Conservation (phyloP, 371 early-diverging fungal species). For the Nematocida major region DNA sequence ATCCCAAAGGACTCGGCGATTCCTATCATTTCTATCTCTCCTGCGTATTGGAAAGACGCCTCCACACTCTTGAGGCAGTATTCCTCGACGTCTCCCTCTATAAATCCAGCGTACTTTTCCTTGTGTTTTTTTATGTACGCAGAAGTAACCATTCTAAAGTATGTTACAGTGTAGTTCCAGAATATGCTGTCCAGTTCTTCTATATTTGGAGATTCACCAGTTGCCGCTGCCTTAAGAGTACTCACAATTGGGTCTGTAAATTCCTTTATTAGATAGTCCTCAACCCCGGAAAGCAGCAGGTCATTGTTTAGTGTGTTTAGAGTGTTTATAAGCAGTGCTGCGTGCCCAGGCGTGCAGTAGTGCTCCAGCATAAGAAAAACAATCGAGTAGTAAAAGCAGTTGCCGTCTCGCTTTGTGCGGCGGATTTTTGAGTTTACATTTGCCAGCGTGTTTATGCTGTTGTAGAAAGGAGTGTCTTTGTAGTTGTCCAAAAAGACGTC, state of each 20-base stretch:
- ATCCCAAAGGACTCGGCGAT: slow-evolving; percentile 8
- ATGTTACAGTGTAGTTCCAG: slow-evolving; percentile 28
- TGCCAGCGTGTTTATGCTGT: slow-evolving; percentile 2
- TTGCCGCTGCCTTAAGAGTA: not conserved
- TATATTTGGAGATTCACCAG: not conserved
- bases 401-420: slow-evolving; percentile 28
- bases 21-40: slow-evolving; percentile 26
- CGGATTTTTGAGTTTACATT: slow-evolving; percentile 8
- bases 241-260: slow-evolving; percentile 34
- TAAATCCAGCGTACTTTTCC: slow-evolving; percentile 9
- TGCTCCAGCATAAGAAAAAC: slow-evolving; percentile 40
- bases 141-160: slow-evolving; percentile 48
- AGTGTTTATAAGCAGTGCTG: not conserved
- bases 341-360: not conserved
- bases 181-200: slow-evolving; percentile 32
- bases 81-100: not conserved
- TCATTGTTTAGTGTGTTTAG: not conserved
- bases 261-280: slow-evolving; percentile 38
- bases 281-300: not conserved
- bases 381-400: slow-evolving; percentile 40
- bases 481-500: slow-evolving; percentile 4
- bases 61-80: slow-evolving; percentile 30
- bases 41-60: slow-evolving; percentile 27
- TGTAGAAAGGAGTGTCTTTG: slow-evolving; percentile 30
- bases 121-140: slow-evolving; percentile 17